Evolutionary conservation across 306 rosid species (phyloP).

Genomic region (Geum urbanum): DNA sequence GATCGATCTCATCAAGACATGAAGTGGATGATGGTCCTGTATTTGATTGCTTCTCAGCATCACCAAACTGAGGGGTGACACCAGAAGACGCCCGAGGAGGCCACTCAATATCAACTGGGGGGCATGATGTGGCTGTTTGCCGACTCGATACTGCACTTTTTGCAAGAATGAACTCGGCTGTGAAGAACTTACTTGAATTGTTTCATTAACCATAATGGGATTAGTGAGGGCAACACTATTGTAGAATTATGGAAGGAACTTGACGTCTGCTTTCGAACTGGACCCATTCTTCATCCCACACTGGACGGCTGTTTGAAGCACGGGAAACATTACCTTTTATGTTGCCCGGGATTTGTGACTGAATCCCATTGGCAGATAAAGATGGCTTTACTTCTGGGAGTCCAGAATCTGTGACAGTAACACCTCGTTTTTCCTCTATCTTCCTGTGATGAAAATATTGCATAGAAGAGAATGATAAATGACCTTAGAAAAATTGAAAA

Average conservation of each 20-base stretch:
- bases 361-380: conserved; percentile 49
- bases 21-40: conserved; percentile 57
- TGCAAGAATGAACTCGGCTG: conserved; percentile 32
- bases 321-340: conserved; percentile 36
- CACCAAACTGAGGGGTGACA: conserved; percentile 43
- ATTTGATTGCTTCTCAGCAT: conserved; percentile 46
- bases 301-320: conserved; percentile 44
- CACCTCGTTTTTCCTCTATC: conserved; percentile 97
- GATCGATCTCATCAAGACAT: conserved; percentile 58
- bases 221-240: conserved; percentile 26
- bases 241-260: conserved; percentile 38
- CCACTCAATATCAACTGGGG: conserved; percentile 91
- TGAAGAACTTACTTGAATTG: conserved; percentile 38
- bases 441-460: conserved; percentile 44
- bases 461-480: conserved; percentile 8
- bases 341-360: conserved; percentile 40
- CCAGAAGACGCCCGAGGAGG: conserved; percentile 63
- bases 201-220: conserved; percentile 34
- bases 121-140: conserved; percentile 59
- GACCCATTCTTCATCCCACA: conserved; percentile 98
- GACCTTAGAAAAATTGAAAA: background rate
- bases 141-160: conserved; percentile 42
- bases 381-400: conserved; percentile 57
- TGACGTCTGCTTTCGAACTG: conserved; percentile 33
- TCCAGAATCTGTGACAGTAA: conserved; percentile 71